Evolutionary conservation across 208 protist species (phyloP).

Genomic region (Crithidia acanthocephali): DNA sequence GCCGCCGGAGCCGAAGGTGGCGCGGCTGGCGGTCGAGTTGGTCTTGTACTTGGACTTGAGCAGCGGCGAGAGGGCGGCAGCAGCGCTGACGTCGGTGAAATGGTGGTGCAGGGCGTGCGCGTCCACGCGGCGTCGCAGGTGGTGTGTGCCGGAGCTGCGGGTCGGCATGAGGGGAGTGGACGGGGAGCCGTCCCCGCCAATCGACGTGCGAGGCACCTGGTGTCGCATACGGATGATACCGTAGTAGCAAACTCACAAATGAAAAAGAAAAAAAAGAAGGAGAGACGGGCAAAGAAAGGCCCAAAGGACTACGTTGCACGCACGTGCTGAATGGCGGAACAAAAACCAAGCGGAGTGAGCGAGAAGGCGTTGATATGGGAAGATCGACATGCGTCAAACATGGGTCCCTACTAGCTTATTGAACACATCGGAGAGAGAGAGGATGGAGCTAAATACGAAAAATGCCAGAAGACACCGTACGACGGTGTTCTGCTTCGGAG

Average conservation of each 20-base stretch:
- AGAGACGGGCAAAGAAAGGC: background rate
- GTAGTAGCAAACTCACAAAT: background rate
- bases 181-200: constrained; percentile 10
- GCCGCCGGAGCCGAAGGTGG: constrained; percentile 10
- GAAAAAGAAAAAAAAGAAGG: background rate
- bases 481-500: too few relatives aligned
- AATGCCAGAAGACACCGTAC: too few relatives aligned
- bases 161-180: constrained; percentile 8
- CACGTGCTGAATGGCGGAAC: too few relatives aligned
- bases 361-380: too few relatives aligned
- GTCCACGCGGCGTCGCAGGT: constrained; percentile 5
- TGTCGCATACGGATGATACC: constrained; percentile 1
- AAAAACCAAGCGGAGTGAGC: too few relatives aligned
- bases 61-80: constrained; percentile 21
- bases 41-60: constrained; percentile 25
- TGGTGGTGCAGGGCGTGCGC: constrained; percentile 9
- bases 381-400: too few relatives aligned
- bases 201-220: constrained; percentile 11
- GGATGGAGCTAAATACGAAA: background rate
- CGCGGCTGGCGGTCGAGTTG: background rate
- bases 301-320: too few relatives aligned
- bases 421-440: background rate
- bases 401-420: too few relatives aligned
- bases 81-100: constrained; percentile 15
- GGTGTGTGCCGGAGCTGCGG: constrained; percentile 5